Evolutionary conservation across 495 filamentous ascomycete genomes (phyloP).

Genomic region (Collariella sp.): DNA sequence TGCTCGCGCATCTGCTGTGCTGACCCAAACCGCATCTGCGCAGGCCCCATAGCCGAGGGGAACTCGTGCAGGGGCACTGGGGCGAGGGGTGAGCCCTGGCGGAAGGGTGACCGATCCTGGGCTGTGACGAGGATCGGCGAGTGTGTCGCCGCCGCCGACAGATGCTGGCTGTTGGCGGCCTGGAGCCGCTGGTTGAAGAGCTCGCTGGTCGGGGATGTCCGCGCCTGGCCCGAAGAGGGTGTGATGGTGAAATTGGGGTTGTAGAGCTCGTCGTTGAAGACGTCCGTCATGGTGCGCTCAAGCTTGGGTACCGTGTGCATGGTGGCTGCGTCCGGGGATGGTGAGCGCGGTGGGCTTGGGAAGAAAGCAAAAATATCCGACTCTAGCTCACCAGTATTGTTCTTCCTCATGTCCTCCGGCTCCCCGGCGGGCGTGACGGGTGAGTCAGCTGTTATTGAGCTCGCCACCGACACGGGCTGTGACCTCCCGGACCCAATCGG

Average conservation of each 20-base stretch:
- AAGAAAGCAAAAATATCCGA: slow-evolving; percentile 44
- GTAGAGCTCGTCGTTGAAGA: slow-evolving; percentile 79
- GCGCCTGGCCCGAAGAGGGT: slow-evolving; percentile 39
- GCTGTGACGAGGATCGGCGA: slow-evolving; percentile 41
- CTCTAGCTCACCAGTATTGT: slow-evolving; percentile 38
- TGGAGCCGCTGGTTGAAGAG: slow-evolving; percentile 68
- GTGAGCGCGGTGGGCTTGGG: slow-evolving; percentile 34
- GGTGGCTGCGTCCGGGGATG: slow-evolving; percentile 36
- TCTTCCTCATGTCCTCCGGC: slow-evolving; percentile 39
- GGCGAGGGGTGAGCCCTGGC: slow-evolving; percentile 60
- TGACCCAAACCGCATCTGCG: slow-evolving; percentile 43
- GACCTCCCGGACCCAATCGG: slow-evolving; percentile 30
- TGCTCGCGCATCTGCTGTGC: slow-evolving; percentile 52
- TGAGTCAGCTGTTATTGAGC: slow-evolving; percentile 46
- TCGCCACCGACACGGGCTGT: slow-evolving; percentile 42
- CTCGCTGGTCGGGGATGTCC: slow-evolving; percentile 51
- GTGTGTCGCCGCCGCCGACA: slow-evolving; percentile 45
- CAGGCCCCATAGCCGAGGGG: slow-evolving; percentile 22
- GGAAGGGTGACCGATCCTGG: slow-evolving; percentile 77
- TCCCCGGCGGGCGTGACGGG: slow-evolving; percentile 45
- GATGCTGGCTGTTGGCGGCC: slow-evolving; percentile 64
- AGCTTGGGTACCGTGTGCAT: slow-evolving; percentile 62
- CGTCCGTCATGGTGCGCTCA: slow-evolving; percentile 76
- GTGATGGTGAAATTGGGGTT: slow-evolving; percentile 54
- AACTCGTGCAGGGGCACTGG: slow-evolving; percentile 41